Evolutionary conservation across 1,139 yeast genomes (phyloP).

Genomic region (Yamadazyma sp.): DNA sequence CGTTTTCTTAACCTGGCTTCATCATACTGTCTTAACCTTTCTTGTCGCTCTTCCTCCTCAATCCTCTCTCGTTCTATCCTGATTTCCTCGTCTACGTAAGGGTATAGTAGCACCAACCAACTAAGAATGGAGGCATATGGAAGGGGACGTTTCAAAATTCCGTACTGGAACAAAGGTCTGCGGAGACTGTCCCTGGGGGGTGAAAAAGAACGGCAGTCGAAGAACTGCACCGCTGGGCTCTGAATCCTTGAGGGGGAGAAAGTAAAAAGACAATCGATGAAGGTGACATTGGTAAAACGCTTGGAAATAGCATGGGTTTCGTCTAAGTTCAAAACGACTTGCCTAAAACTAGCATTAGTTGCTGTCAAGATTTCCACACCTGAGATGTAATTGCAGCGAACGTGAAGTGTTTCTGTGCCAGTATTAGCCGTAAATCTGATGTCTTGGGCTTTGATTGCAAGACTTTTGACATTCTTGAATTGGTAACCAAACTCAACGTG

Average conservation of each 20-base stretch:
- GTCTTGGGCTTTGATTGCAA: background rate
- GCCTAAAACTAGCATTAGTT: background rate
- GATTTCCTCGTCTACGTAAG: no score
- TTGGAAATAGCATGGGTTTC: background rate
- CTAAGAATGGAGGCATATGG: no score
- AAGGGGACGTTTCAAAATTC: no score
- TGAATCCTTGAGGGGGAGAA: background rate
- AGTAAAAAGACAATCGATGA: background rate
- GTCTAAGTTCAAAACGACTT: background rate
- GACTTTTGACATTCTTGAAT: slow-evolving; percentile 1
- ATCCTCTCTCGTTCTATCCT: no score
- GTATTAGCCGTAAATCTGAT: background rate
- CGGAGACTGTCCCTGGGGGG: no score
- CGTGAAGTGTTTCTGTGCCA: background rate
- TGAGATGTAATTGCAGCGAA: background rate
- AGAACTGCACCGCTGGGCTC: no score
- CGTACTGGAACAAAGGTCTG: no score
- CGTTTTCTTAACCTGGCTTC: no score
- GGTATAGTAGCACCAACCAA: no score
- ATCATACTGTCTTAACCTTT: no score
- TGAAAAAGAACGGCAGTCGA: no score
- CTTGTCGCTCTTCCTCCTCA: no score
- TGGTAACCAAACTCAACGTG: background rate
- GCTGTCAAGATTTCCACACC: background rate
- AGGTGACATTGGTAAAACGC: background rate